Base-by-base conservation (phyloP, 495 filamentous ascomycete genomes). In the Coniosporium apollinis region DNA sequence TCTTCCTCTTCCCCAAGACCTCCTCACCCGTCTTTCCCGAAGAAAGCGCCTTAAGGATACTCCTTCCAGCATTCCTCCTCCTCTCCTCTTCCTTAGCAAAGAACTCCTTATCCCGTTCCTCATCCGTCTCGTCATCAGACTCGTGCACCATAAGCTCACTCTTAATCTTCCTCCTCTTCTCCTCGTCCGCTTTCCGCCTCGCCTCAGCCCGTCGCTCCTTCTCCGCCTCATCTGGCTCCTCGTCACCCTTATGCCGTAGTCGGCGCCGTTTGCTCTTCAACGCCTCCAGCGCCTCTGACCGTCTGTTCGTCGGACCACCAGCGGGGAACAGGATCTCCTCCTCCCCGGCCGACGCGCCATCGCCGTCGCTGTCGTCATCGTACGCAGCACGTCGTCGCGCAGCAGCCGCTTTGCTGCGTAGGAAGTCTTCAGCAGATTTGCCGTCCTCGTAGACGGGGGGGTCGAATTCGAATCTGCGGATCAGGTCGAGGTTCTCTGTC, bases 81-180 rank as follows among this genome's bases (percentile, higher is more conserved):
- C 64, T 56, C 39, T 66, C 56, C 51, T 67, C 65, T 55, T 89
- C 81, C n/a, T 62, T 56, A 4, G 50, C 48, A 58, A 85, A 91
- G 52, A 89, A 92, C 26, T 67, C 66, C 36, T 51, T 54, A 47
- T 81, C 71, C 25, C 61, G 60, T 33, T 77, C 74, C 22, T 66
- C 68, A 44, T 66, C 72, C 36, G 79, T 77, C n/a, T 64, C 71
- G 41, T 91, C 82, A 37, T 89, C 83, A 41, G 74, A 81, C 22
- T 72, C 69, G 41, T 76, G 66, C 22, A 97, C 77, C 52, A 72
- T 91, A 25, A 87, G 55, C 14, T 72, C 71, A 50, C 78, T 85
- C 64, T 94, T 94, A 53, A 92, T 81, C 51, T 78, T 77, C 14
- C 61, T 61, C 38, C 68, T 62, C 50, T 81, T 64, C 38, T 62